Percentiles rank a stretch among this genome's conserved stretches.
Evolutionary conservation across 2,329 filamentous ascomycete species (phyloP).

Genomic region (Lachnellula hyalina): DNA sequence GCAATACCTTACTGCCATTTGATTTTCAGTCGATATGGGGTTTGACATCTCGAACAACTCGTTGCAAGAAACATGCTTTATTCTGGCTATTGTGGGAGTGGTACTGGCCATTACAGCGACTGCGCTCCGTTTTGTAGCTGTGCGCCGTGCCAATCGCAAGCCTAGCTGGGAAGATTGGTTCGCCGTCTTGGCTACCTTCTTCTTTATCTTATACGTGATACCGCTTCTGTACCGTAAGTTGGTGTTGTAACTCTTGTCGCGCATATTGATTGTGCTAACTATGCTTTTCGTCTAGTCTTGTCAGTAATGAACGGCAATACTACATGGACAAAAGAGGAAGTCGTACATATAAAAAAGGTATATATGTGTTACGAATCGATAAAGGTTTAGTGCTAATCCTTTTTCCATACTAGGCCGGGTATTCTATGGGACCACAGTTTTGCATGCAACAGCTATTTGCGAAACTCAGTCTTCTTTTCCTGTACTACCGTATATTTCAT

Average conservation of each 20-base stretch:
- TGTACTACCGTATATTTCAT: background rate
- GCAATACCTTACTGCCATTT: background rate
- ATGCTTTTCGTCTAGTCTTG: background rate
- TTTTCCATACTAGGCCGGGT: background rate
- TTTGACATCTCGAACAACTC: background rate
- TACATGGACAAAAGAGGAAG: background rate
- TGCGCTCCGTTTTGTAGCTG: background rate
- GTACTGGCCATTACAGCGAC: background rate
- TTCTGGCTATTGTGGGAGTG: background rate
- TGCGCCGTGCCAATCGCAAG: background rate
- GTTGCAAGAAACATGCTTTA: background rate
- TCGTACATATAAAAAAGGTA: background rate
- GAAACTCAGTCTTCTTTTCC: background rate
- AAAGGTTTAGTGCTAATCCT: background rate
- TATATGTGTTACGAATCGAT: background rate
- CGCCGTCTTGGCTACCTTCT: background rate
- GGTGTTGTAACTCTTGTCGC: background rate
- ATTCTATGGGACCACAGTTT: background rate
- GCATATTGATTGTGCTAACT: background rate
- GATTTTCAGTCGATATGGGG: background rate
- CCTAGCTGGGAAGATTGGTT: background rate
- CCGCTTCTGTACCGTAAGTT: background rate
- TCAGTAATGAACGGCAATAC: background rate
- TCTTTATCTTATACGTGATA: background rate
- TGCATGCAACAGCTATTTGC: background rate